phyloP scores from a whole-genome alignment of 768 basidiomycete genomes.

The Lactarius evosmus region DNA sequence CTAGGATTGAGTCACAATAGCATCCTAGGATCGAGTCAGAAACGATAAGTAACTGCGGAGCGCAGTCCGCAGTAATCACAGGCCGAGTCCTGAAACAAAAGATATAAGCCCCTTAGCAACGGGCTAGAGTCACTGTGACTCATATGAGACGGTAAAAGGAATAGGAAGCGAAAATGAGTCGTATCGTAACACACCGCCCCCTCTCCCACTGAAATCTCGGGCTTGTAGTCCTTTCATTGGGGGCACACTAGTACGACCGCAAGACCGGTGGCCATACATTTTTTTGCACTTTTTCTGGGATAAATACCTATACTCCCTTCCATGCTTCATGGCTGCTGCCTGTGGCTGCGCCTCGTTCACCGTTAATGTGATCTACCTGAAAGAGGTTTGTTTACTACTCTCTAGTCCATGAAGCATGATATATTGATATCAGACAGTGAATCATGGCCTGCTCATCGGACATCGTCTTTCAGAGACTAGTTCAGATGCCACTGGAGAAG shows the following conservation, averaged over 20 bases:
- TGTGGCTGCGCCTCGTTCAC: constrained; percentile 36
- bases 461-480: not conserved
- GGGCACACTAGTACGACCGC: constrained; percentile 28
- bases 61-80: too few relatives aligned
- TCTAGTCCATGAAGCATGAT: not conserved
- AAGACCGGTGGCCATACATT: constrained; percentile 26
- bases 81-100: too few relatives aligned
- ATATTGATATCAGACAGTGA: not conserved
- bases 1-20: too few relatives aligned
- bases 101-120: too few relatives aligned
- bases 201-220: too few relatives aligned
- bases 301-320: constrained; percentile 32
- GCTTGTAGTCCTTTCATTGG: constrained; percentile 31
- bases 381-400: constrained; percentile 7
- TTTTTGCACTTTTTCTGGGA: constrained; percentile 29
- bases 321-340: constrained; percentile 35
- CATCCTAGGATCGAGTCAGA: too few relatives aligned
- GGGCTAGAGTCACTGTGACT: too few relatives aligned
- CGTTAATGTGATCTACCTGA: constrained; percentile 1
- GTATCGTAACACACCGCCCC: too few relatives aligned
- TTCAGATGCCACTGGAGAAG: not conserved
- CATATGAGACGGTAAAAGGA: too few relatives aligned
- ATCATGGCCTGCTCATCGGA: too few relatives aligned
- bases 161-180: too few relatives aligned
- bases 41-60: too few relatives aligned